Evolutionary conservation across 2,329 filamentous ascomycete genomes (phyloP).

Genomic region (Penicillium occitanis): DNA sequence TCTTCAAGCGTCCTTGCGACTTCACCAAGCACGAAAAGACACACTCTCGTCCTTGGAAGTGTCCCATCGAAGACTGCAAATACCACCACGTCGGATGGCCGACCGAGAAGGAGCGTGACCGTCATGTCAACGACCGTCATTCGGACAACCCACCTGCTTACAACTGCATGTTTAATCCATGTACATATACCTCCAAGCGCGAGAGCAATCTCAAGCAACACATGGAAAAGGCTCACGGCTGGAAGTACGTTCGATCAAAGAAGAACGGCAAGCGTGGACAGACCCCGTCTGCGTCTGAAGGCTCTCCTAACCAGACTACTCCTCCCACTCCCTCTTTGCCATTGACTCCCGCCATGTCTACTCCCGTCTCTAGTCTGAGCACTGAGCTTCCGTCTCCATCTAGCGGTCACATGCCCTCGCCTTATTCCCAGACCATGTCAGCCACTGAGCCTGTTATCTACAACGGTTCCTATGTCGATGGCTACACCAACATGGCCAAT

Average conservation of each 20-base stretch:
- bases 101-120: conserved; percentile 95
- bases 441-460: conserved; percentile 8
- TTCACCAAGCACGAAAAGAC: conserved; percentile 98
- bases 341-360: conserved; percentile 21
- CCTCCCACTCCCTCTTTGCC: conserved; percentile 9
- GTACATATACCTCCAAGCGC: conserved; percentile 91
- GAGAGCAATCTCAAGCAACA: conserved; percentile 98
- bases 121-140: conserved; percentile 96
- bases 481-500: conserved; percentile 10
- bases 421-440: conserved; percentile 12
- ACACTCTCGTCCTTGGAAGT: conserved; percentile 95
- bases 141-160: conserved; percentile 75
- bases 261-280: conserved; percentile 70
- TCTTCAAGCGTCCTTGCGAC: conserved; percentile 96
- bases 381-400: conserved; percentile 19
- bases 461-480: conserved; percentile 9
- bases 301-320: conserved; percentile 15
- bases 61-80: conserved; percentile 67
- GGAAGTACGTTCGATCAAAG: conserved; percentile 89
- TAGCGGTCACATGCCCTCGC: conserved; percentile 19
- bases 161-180: conserved; percentile 78
- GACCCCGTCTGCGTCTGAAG: conserved; percentile 12
- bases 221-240: conserved; percentile 95
- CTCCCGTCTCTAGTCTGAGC: conserved; percentile 19
- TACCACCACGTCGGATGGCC: conserved; percentile 90